Percentiles rank a stretch among this genome's conserved stretches.
These are phyloP conservation scores for Tilletia caries DNA, from an alignment of 1,284 basidiomycete species.

Conservation along the genomic window DNA sequence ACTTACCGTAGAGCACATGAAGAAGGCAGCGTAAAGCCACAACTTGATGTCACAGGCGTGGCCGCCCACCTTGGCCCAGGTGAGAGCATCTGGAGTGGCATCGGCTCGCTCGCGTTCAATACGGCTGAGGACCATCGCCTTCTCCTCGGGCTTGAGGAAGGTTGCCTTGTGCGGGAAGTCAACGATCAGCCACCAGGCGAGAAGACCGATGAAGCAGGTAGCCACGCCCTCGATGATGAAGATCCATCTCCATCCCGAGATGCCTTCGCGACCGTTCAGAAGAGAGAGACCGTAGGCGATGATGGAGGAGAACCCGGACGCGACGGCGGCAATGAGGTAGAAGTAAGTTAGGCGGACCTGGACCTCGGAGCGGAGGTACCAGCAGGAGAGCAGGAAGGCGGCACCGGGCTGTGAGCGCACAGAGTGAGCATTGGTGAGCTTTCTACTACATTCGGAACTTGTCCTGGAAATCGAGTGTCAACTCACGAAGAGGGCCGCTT, in stretches of 20 bases:
- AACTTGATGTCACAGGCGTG: constrained; percentile 56
- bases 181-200: constrained; percentile 38
- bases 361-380: constrained; percentile 58
- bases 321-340: constrained; percentile 53
- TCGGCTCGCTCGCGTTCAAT: constrained; percentile 58
- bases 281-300: constrained; percentile 52
- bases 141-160: constrained; percentile 56
- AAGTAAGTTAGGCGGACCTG: constrained; percentile 55
- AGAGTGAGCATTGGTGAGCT: no score
- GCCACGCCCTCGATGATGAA: constrained; percentile 33
- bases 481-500: constrained; percentile 40
- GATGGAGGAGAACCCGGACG: constrained; percentile 56
- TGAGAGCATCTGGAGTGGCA: constrained; percentile 54
- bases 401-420: constrained; percentile 29
- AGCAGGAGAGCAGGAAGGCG: constrained; percentile 57
- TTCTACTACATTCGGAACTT: no score
- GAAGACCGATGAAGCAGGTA: constrained; percentile 32
- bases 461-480: no score
- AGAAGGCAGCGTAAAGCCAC: constrained; percentile 56
- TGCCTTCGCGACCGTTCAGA: constrained; percentile 22
- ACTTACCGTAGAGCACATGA: constrained; percentile 39
- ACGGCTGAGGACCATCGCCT: constrained; percentile 53
- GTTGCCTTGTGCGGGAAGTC: constrained; percentile 58
- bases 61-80: constrained; percentile 47
- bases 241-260: constrained; percentile 36